Evolutionary conservation across 73 alveolate genomes (phyloP).

Genomic region (Tetrahymena thermophila): DNA sequence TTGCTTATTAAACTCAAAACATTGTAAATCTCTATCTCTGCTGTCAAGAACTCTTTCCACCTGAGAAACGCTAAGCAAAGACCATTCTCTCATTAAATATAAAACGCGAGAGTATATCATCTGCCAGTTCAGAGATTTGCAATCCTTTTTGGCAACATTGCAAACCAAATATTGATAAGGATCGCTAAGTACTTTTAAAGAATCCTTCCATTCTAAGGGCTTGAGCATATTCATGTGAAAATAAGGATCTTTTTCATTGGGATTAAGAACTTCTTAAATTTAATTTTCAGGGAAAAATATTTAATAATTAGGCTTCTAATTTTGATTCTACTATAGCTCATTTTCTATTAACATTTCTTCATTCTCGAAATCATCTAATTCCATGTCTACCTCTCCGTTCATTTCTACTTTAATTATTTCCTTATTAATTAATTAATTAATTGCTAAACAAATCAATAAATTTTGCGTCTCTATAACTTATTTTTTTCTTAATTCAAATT

Average conservation of each 20-base stretch:
- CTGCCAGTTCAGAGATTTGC: neutral
- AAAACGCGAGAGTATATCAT: neutral
- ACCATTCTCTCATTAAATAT: neutral
- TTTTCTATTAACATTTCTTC: neutral
- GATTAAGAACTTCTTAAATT: neutral
- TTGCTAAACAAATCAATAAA: neutral
- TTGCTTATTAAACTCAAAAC: neutral
- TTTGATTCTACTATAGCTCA: neutral
- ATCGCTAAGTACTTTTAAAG: neutral
- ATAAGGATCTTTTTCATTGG: neutral
- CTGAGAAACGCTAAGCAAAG: neutral
- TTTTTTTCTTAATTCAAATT: neutral
- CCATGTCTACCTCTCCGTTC: neutral
- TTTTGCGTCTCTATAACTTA: neutral
- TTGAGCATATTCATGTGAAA: neutral
- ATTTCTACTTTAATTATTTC: neutral
- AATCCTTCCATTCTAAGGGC: neutral
- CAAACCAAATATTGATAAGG: neutral
- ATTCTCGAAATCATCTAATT: neutral
- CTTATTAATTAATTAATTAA: neutral
- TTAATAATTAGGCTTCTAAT: neutral
- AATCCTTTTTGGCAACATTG: neutral
- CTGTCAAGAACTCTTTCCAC: neutral
- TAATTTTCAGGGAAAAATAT: neutral
- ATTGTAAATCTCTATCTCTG: neutral